phyloP scores from a whole-genome alignment of 202 grass and related monocot species.

The Panicum virgatum region DNA sequence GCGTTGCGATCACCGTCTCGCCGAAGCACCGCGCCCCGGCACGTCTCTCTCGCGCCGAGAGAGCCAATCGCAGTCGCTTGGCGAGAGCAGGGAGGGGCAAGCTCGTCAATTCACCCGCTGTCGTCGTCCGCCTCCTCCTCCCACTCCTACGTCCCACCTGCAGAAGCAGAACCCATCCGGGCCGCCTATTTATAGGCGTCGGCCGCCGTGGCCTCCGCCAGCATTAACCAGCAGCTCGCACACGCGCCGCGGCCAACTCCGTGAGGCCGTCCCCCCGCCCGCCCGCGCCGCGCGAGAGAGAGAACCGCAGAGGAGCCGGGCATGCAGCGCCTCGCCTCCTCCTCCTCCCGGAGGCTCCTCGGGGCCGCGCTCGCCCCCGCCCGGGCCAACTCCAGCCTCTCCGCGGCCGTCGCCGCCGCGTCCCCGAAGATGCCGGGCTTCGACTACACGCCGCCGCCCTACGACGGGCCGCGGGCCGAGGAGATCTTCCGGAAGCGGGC shows the following conservation, averaged over 20 bases:
- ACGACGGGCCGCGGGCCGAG: conserved; percentile 70
- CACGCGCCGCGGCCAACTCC: not conserved
- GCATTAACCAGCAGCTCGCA: conserved; percentile 8
- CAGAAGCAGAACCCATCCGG: not conserved
- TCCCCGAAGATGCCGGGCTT: conserved; percentile 67
- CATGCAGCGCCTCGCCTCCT: conserved; percentile 74
- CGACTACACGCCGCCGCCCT: conserved; percentile 72
- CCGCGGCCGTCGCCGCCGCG: conserved; percentile 17
- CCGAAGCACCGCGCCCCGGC: not conserved
- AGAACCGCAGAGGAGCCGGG: not conserved
- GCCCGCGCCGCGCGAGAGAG: not conserved
- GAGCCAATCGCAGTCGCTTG: too few relatives aligned
- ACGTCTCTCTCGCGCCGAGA: conserved; percentile 6
- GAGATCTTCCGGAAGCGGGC: conserved; percentile 81
- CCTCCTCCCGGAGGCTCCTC: conserved; percentile 56
- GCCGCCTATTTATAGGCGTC: conserved; percentile 43
- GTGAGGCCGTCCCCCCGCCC: not conserved
- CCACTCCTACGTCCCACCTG: not conserved
- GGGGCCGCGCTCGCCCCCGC: conserved; percentile 43
- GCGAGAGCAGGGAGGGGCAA: too few relatives aligned
- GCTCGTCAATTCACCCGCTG: conserved; percentile 21
- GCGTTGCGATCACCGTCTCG: too few relatives aligned
- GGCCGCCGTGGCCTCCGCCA: not conserved
- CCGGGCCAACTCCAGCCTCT: conserved; percentile 50
- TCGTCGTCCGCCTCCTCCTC: conserved; percentile 2